Base-by-base conservation (phyloP, 306 rosid genomes). In the Cicer cuneatum region DNA sequence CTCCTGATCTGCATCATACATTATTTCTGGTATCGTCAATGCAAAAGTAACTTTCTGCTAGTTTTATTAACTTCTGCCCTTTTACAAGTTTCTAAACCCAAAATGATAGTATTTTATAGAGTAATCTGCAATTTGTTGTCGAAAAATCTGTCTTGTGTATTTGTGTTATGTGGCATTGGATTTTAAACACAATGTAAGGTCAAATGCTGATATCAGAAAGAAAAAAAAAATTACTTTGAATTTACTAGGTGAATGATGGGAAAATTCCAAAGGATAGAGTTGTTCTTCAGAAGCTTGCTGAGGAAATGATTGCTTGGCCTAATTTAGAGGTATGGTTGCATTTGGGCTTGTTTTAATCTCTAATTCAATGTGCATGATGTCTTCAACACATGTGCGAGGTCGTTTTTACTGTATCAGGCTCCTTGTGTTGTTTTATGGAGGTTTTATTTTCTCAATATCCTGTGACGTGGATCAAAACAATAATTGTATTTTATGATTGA, bases 241-340 rank as follows among this genome's bases (percentile, higher is more conserved):
- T 77, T 69, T 81, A 71, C 74, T 57, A 94, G 98, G 92, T 92
- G 75, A 84, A 94, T 63, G 92, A 90, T 81, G 97, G 99, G 19
- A 90, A 90, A 76, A 65, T 91, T 73, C 99, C 99, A 15, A 66
- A 85, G 70, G 48, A 94, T 79, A 83, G 71, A 65, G 84, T 19
- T 51, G 92, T 93, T 69, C 92, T 94, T 78, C 81, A 38, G 73
- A 64, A 88, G 83, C 90, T 94, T 14, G 96, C 99, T n/a, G 95
- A 86, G 83, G 99, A 94, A 87, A 82, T 94, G 86, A 33, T n/a
- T 72, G 66, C 85, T 7, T 94, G 99, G 99, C 99, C 97, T 74
- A 90, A 94, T 68, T 66, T 94, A 75, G 97, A 94, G 99, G 99
- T 94, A 86, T 68, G 64, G 13, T 71, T 64, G 43, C 67, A 43